Evolutionary conservation across 2,329 filamentous ascomycete genomes (phyloP).

Genomic region (Alternaria viburni): DNA sequence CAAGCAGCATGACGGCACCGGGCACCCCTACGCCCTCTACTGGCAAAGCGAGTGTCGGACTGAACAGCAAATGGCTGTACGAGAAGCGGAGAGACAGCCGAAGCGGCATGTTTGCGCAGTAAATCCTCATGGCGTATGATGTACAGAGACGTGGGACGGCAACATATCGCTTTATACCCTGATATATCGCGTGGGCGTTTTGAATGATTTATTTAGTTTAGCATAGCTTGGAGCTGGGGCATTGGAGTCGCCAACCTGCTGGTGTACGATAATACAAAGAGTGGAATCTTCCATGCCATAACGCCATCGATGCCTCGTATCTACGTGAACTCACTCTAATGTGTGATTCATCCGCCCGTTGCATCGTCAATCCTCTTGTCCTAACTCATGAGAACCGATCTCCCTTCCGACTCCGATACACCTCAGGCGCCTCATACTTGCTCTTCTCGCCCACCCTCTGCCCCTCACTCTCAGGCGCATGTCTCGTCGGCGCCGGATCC

Average conservation of each 20-base stretch:
- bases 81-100: constrained; percentile 71
- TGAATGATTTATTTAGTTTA: neutral
- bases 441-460: constrained; percentile 76
- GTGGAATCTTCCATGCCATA: constrained; percentile 7
- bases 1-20: constrained; percentile 54
- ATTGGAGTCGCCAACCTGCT: neutral
- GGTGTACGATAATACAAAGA: constrained; percentile 11
- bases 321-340: neutral
- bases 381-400: constrained; percentile 70
- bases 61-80: constrained; percentile 96
- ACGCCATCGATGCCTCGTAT: neutral
- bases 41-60: constrained; percentile 70
- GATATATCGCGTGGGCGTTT: constrained; percentile 37
- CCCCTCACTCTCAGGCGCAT: constrained; percentile 74
- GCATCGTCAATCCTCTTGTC: neutral
- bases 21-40: constrained; percentile 70
- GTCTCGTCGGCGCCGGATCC: constrained; percentile 86
- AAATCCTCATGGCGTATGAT: neutral
- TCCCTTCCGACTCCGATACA: constrained; percentile 80
- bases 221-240: constrained; percentile 1
- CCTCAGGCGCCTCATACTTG: constrained; percentile 83
- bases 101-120: constrained; percentile 38
- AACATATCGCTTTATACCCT: constrained; percentile 42
- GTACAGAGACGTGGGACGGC: neutral
- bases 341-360: neutral